Base-by-base conservation (phyloP, 345 rosid species). In the Conringia planisiliqua region DNA sequence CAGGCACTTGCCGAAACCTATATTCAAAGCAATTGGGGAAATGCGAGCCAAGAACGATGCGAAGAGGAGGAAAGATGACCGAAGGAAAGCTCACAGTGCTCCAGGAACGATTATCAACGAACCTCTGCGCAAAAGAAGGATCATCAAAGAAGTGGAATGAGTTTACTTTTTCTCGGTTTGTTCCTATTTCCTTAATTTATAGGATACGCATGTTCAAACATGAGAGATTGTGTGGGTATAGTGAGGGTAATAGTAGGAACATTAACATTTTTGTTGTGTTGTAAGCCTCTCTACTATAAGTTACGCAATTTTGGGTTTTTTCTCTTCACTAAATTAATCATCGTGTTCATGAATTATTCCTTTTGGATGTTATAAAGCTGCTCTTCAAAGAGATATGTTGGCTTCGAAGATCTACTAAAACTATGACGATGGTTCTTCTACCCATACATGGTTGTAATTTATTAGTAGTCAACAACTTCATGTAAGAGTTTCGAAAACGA, bases 61-160 rank as follows among this genome's bases (percentile, higher is more conserved):
- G 1, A 85, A 86, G 80, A 92, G 82, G 73, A 88, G 82, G 80
- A 96, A 92, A 84, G 89, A 84, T 17, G 88, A 85, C n/a, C 86
- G 88, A 69, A 85, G 89, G 71, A 96, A 83, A 84, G 97, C 95
- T 52, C 97, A 90, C 73, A 92, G 96, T 78, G 90, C 98, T 56
- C 90, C 90, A 2, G 98, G 99, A 78, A 84, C 86, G 61, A 43
- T 83, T 18, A 77, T 81, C 8, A 72, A 84, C 3, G 39, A 78
- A 74, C 90, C 92, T 8, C 38, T 86, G 48, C 94, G 97, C 6
- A 81, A 82, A 78, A 84, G 87, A 62, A 92, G 88, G 77, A 88
- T 92, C 83, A 83, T 92, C 70, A 85, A 84, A 78, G 97, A 90
- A 82, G 78, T 87, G 50, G 95, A 92, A 72, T 96, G 81, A 88